Evolutionary conservation across 2,329 filamentous ascomycete genomes (phyloP).

Genomic region (Pyrenophora tritici-repentis): DNA sequence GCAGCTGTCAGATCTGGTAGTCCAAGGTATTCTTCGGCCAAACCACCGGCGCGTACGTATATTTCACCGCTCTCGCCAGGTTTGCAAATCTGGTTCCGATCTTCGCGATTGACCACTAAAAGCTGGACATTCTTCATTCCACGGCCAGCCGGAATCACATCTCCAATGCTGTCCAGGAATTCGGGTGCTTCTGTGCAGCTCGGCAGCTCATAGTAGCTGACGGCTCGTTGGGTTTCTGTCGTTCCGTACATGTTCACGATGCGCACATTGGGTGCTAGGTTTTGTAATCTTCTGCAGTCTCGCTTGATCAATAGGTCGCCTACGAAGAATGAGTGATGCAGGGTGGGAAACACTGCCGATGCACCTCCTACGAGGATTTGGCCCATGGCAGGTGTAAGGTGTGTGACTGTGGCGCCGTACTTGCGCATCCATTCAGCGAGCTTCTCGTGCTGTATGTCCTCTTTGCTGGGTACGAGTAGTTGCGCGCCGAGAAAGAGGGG

Average conservation of each 20-base stretch:
- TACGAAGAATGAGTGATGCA: constrained; percentile 87
- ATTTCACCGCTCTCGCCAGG: constrained; percentile 86
- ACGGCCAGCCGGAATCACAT: constrained; percentile 80
- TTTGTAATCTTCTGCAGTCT: constrained; percentile 78
- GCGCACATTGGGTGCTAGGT: constrained; percentile 72
- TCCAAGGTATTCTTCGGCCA: constrained; percentile 80
- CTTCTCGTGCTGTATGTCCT: constrained; percentile 84
- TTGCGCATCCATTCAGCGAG: constrained; percentile 87
- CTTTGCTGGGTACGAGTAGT: constrained; percentile 75
- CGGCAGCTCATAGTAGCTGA: constrained; percentile 81
- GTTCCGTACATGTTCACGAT: constrained; percentile 90
- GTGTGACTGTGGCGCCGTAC: constrained; percentile 75
- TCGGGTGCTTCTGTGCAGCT: constrained; percentile 66
- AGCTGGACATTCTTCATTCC: constrained; percentile 92
- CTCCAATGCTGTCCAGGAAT: constrained; percentile 67
- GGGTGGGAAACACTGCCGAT: constrained; percentile 72
- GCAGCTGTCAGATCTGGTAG: constrained; percentile 64
- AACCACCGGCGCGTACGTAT: constrained; percentile 77
- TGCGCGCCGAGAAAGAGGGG: constrained; percentile 85
- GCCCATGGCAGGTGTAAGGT: constrained; percentile 95
- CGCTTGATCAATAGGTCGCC: constrained; percentile 86
- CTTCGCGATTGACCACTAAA: constrained; percentile 75
- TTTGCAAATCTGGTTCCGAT: constrained; percentile 71
- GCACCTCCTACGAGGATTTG: constrained; percentile 90
- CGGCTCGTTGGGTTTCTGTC: constrained; percentile 80